Evolutionary conservation across 768 basidiomycete species (phyloP).

Genomic region (Pulveroboletus sp.): DNA sequence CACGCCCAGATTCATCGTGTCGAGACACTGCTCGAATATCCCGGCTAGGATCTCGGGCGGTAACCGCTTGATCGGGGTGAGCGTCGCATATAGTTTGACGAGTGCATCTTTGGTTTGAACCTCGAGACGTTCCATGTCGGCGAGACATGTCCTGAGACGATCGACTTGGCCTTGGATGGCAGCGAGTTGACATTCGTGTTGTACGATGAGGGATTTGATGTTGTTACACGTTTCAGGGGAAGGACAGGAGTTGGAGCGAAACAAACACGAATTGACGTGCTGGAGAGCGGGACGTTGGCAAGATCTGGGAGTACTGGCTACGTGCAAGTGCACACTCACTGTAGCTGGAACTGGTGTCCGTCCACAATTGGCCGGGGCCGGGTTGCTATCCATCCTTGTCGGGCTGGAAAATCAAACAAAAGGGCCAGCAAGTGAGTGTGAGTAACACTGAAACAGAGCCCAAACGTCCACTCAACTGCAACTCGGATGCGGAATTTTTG

Average conservation of each 20-base stretch:
- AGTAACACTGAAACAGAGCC: neutral
- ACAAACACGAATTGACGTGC: constrained; percentile 7
- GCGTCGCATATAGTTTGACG: constrained; percentile 10
- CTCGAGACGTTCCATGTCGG: constrained; percentile 10
- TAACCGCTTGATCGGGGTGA: constrained; percentile 22
- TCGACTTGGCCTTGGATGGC: constrained; percentile 8
- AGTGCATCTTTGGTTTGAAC: constrained; percentile 5
- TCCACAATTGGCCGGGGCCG: neutral
- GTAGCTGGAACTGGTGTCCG: neutral
- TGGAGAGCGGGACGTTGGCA: neutral
- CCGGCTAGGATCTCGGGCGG: constrained; percentile 25
- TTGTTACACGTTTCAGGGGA: constrained; percentile 1
- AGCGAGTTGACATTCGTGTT: constrained; percentile 14
- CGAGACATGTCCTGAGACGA: constrained; percentile 5
- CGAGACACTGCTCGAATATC: constrained; percentile 24
- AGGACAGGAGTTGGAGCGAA: constrained; percentile 17
- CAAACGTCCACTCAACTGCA: neutral
- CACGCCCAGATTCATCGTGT: neutral
- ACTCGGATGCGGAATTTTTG: no score
- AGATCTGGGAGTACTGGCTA: neutral
- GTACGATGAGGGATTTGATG: constrained; percentile 15
- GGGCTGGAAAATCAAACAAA: neutral
- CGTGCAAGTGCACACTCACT: constrained; percentile 8
- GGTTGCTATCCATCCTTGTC: neutral
- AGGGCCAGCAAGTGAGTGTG: neutral